Base-by-base conservation (phyloP, 768 basidiomycete species). In the Galerina marginata region DNA sequence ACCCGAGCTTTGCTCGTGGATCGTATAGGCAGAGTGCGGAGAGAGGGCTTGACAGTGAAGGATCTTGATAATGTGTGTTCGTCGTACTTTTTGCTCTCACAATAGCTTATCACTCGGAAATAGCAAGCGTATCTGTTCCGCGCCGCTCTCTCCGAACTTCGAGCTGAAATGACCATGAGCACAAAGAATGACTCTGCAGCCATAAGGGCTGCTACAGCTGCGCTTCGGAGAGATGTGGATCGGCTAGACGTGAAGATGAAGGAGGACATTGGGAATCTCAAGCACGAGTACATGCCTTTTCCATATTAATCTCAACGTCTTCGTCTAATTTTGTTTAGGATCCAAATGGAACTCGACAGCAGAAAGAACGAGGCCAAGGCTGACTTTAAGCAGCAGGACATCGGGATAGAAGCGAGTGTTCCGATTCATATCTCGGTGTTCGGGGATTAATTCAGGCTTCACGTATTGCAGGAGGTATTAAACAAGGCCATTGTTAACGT, bases 71-170 rank as follows among this genome's bases (percentile, higher is more conserved):
- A 92, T 71, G 92, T 93, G 72, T 55, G 89, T 79, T 49, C 45
- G 36, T 26, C 61, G 33, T 54, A 56, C 45, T 44, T 36, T 36
- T 43, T 51, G 26, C 36, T 25, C 44, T 40, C 47, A 10, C 52
- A 38, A n/a, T 44, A 23, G 10, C 20, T 53, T 26, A 53, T 25
- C 6, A 11, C 38, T 7, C 3, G 29, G 26, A 47, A 44, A 63
- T 68, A 97, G 94, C 93, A 96, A 89, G 95, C 95, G 15, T 98
- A 98, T 73, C 80, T 98, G 36, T 97, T 97, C 75, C 88, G 90
- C 47, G 97, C 97, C 16, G 97, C 96, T 0, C 74, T 99, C 39
- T 92, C 92, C 2, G 95, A 99, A 72, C 79, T 96, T 48, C 84
- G 93, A 16, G 90, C 92, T 4, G 96, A 97, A 70, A 84, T 93